A percentile compares a stretch with the other conserved stretches of the same genome.
Evolutionary conservation across 140 eudicot species (phyloP).

Genomic region (Stevia rebaudiana): DNA sequence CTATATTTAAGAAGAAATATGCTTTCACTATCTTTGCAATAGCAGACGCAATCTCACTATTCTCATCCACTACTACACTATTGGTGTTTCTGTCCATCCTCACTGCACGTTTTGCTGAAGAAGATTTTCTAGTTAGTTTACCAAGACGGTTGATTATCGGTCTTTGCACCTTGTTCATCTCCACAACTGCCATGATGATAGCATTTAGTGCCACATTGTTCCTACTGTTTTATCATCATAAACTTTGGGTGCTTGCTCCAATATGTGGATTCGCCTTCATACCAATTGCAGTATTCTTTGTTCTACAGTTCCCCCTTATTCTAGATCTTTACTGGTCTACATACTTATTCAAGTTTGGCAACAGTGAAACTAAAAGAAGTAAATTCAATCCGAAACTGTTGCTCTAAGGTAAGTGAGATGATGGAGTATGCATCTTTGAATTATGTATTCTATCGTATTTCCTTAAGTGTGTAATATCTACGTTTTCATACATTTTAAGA

Average conservation of each 20-base stretch:
- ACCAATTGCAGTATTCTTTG: not conserved
- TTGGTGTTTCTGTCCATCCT: slow-evolving; percentile 17
- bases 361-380: too few species aligned
- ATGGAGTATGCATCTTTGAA: too few species aligned
- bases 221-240: not conserved
- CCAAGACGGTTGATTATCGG: slow-evolving; percentile 32
- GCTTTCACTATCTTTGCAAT: not conserved
- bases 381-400: too few species aligned
- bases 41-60: slow-evolving; percentile 5
- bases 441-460: too few species aligned
- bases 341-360: not conserved
- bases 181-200: slow-evolving; percentile 22
- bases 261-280: not conserved
- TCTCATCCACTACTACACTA: not conserved
- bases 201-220: slow-evolving; percentile 9
- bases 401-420: too few species aligned
- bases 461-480: too few species aligned
- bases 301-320: not conserved
- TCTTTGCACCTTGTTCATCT: slow-evolving; percentile 23
- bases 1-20: not conserved
- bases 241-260: not conserved
- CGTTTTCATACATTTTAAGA: too few species aligned
- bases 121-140: slow-evolving; percentile 25
- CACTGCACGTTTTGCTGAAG: slow-evolving; percentile 16
- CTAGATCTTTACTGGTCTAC: not conserved